A percentile compares a stretch with the other conserved stretches of the same genome.
phyloP scores from a whole-genome alignment of 1,284 basidiomycete species.

The Rhizopogon hawkerae region DNA sequence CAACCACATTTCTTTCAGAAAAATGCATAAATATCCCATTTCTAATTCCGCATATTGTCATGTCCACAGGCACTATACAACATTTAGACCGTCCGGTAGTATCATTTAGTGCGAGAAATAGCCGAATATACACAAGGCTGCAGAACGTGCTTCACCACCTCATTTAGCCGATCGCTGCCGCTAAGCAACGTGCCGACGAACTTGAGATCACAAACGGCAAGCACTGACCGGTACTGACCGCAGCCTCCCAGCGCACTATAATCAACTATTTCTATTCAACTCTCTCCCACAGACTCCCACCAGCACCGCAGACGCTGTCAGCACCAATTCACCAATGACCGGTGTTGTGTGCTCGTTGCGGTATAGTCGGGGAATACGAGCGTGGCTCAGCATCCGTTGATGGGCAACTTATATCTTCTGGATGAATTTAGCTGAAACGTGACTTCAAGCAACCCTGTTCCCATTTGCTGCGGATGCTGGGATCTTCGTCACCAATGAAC shows the following conservation, averaged over 20 bases:
- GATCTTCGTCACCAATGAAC: neutral
- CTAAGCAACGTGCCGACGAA: neutral
- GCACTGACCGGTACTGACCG: neutral
- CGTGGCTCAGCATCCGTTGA: neutral
- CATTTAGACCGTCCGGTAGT: too few relatives aligned
- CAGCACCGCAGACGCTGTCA: neutral
- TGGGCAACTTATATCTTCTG: neutral
- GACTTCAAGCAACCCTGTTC: neutral
- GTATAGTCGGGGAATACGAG: neutral
- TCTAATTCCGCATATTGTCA: neutral
- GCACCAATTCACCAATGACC: neutral
- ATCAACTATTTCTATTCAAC: neutral
- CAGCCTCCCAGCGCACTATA: too few relatives aligned
- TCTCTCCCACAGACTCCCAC: neutral
- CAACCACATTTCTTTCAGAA: neutral
- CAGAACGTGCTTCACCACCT: too few relatives aligned
- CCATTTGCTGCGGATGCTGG: too few relatives aligned
- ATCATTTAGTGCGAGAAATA: too few relatives aligned
- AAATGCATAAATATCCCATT: neutral
- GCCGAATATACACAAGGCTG: too few relatives aligned
- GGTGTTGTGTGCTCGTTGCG: too few relatives aligned
- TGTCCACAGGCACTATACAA: neutral
- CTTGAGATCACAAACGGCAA: slow-evolving; percentile 60
- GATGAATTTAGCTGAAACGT: too few relatives aligned
- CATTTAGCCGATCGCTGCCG: neutral